Evolutionary conservation across 306 rosid species (phyloP).

Genomic region (Prunus salicina): DNA sequence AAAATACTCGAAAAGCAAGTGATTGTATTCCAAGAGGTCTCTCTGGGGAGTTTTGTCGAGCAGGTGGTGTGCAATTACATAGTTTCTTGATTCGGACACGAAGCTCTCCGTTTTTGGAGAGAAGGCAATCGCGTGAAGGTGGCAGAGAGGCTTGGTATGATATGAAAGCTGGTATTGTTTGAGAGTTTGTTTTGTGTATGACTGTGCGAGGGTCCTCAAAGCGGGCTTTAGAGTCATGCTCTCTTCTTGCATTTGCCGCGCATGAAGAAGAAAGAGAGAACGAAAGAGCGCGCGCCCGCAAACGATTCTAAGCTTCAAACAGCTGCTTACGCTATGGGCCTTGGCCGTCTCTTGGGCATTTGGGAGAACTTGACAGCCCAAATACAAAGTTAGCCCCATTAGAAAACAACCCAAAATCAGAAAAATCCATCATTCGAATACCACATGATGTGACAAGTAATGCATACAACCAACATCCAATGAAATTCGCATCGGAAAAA

Average conservation of each 20-base stretch:
- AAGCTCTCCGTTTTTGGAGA: neutral
- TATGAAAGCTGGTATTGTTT: neutral
- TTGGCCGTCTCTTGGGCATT: no score
- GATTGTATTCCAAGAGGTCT: conserved; percentile 33
- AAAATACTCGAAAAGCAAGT: conserved; percentile 48
- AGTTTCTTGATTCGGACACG: neutral
- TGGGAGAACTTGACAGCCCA: no score
- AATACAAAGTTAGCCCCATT: no score
- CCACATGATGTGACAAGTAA: no score
- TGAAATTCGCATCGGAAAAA: no score
- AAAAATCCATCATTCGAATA: no score
- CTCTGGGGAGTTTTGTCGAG: conserved; percentile 53
- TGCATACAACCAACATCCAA: no score
- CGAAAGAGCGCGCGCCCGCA: neutral
- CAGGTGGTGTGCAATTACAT: conserved; percentile 37
- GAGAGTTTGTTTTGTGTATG: conserved; percentile 24
- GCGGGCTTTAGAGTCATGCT: conserved; percentile 30
- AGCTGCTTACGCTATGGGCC: neutral
- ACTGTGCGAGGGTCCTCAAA: conserved; percentile 25
- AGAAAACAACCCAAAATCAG: no score
- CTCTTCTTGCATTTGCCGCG: conserved; percentile 1
- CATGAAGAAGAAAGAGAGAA: neutral
- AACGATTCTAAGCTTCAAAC: neutral
- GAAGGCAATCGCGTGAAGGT: neutral
- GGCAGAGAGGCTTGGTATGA: conserved; percentile 3